phyloP scores from a whole-genome alignment of 2,329 filamentous ascomycete genomes.

The Colletotrichum destructivum region DNA sequence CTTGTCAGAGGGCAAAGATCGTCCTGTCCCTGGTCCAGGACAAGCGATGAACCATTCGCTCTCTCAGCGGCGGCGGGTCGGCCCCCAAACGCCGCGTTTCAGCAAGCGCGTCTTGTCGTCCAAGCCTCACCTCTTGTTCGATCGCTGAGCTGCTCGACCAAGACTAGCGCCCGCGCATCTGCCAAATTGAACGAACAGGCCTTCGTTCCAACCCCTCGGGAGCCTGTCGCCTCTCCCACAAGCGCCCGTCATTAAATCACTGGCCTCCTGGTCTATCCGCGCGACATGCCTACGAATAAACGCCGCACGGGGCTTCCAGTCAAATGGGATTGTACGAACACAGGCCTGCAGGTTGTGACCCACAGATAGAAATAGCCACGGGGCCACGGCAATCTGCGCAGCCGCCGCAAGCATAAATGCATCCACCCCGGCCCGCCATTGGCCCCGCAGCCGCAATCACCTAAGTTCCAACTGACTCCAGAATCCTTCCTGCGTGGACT shows the following conservation, averaged over 20 bases:
- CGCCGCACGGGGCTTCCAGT: slow-evolving; percentile 23
- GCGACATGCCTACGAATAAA: slow-evolving; percentile 27
- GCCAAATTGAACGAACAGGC: slow-evolving; percentile 28
- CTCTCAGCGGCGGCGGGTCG: background rate
- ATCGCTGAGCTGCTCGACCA: slow-evolving; percentile 18
- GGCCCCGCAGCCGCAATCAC: slow-evolving; percentile 35
- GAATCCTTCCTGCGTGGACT: background rate
- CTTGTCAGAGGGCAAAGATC: slow-evolving; percentile 1
- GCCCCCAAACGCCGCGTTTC: slow-evolving; percentile 40
- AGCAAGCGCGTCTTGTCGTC: slow-evolving; percentile 35
- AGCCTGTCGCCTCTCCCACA: slow-evolving; percentile 21
- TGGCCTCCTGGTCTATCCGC: slow-evolving; percentile 10
- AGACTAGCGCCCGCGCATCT: slow-evolving; percentile 19
- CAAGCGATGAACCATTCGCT: slow-evolving; percentile 20
- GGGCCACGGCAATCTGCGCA: slow-evolving; percentile 41
- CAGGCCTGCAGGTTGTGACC: no score
- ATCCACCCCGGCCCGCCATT: slow-evolving; percentile 19
- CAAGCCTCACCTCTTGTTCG: slow-evolving; percentile 24
- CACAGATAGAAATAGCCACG: slow-evolving; percentile 38
- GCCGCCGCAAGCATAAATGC: slow-evolving; percentile 24
- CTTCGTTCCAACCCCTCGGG: slow-evolving; percentile 16
- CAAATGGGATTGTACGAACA: no score
- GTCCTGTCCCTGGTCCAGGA: background rate
- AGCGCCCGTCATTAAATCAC: slow-evolving; percentile 14
- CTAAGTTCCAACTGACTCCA: slow-evolving; percentile 1